Evolutionary conservation across 75 land plant species (phyloP).

Genomic region (Pseudotsuga menziesii): DNA sequence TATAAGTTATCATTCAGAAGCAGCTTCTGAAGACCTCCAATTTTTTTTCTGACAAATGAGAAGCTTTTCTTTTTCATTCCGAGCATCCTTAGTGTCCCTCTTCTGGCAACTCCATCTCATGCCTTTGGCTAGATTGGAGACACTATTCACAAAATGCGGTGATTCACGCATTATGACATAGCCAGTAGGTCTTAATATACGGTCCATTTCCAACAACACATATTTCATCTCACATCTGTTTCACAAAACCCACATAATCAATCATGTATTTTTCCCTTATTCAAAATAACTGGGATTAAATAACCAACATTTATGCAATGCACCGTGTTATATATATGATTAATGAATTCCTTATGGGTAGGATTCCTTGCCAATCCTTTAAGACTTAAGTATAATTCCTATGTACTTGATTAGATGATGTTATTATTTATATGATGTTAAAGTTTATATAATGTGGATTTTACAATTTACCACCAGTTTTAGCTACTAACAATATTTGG

Average conservation of each 20-base stretch:
- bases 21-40: conserved; percentile 45
- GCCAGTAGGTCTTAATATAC: conserved; percentile 66
- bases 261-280: neutral
- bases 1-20: neutral
- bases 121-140: conserved; percentile 28
- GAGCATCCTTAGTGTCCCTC: conserved; percentile 41
- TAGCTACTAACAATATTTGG: too few species aligned
- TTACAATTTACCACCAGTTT: too few species aligned
- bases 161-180: conserved; percentile 57
- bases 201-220: conserved; percentile 67
- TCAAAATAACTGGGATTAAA: neutral
- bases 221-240: conserved; percentile 61
- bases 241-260: too few species aligned
- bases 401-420: neutral
- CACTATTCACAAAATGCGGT: conserved; percentile 51
- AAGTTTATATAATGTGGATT: too few species aligned
- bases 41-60: conserved; percentile 73
- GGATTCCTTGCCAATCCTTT: neutral
- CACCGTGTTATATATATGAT: too few species aligned
- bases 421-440: too few species aligned
- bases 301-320: too few species aligned
- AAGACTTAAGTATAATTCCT: neutral
- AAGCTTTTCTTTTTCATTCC: conserved; percentile 50
- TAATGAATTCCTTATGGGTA: too few species aligned
- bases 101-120: conserved; percentile 54